Conservation (phyloP, 306 rosid species). For the Cucurbita pepo region DNA sequence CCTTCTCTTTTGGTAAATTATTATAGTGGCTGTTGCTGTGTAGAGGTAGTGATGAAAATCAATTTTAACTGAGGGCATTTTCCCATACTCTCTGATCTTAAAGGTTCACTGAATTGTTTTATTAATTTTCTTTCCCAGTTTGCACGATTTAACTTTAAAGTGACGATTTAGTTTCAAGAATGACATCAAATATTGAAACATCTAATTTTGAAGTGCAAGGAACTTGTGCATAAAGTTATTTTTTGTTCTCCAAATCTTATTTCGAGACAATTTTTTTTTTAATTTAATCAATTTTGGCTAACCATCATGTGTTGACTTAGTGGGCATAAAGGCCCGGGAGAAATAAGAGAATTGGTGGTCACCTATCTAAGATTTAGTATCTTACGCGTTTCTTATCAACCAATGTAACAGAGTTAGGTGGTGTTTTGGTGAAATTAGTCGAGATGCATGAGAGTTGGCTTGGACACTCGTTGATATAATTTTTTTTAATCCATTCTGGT, state of each 20-base stretch:
- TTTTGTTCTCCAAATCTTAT: background rate
- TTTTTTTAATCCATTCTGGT: background rate
- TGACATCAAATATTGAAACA: background rate
- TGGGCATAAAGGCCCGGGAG: too few species aligned
- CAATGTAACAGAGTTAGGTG: too few species aligned
- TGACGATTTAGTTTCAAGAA: background rate
- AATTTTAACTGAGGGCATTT: background rate
- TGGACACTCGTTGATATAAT: too few species aligned
- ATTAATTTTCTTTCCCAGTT: background rate
- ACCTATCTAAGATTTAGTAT: too few species aligned
- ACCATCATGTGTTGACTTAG: too few species aligned
- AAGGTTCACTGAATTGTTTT: background rate
- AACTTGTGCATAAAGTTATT: background rate
- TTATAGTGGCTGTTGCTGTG: background rate
- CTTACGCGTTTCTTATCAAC: too few species aligned
- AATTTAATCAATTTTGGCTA: too few species aligned
- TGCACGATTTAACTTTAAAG: background rate
- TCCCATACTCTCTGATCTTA: background rate
- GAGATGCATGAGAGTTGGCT: too few species aligned
- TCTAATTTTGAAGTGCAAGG: background rate
- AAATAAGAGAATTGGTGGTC: too few species aligned
- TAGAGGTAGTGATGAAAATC: constrained; percentile 4
- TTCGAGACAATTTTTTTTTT: background rate
- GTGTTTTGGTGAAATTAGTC: too few species aligned
- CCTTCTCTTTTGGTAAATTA: background rate